phyloP scores from a whole-genome alignment of 176 grass and related monocot species.

The Otatea glauca region DNA sequence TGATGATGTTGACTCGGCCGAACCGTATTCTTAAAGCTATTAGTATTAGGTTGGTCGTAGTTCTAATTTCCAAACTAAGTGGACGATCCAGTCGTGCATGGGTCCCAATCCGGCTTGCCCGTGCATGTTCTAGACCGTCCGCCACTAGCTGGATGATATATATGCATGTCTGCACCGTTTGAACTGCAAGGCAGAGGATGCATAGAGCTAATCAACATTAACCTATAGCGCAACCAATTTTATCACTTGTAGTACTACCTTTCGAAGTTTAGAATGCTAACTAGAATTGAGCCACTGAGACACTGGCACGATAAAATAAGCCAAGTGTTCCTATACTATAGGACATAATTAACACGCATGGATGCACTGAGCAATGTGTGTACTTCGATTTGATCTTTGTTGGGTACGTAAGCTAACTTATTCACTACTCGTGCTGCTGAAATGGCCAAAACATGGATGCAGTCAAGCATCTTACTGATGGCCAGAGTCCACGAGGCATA shows the following conservation, averaged over 20 bases:
- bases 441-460: neutral
- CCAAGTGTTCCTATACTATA: neutral
- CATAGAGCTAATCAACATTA: no score
- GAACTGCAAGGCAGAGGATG: no score
- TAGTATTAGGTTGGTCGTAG: neutral
- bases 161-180: no score
- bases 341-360: neutral
- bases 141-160: neutral
- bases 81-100: no score
- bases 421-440: neutral
- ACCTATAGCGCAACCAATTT: no score
- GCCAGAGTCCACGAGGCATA: neutral
- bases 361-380: neutral
- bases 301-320: neutral
- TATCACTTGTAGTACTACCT: no score
- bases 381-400: conserved; percentile 5
- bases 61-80: no score
- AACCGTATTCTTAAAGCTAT: neutral
- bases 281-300: neutral
- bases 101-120: no score
- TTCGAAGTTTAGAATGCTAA: no score
- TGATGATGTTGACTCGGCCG: conserved; percentile 22
- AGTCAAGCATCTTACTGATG: neutral
- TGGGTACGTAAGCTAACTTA: conserved; percentile 22
- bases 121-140: neutral